Base-by-base conservation (phyloP, 768 basidiomycete species). In the Naematelia encephala region DNA sequence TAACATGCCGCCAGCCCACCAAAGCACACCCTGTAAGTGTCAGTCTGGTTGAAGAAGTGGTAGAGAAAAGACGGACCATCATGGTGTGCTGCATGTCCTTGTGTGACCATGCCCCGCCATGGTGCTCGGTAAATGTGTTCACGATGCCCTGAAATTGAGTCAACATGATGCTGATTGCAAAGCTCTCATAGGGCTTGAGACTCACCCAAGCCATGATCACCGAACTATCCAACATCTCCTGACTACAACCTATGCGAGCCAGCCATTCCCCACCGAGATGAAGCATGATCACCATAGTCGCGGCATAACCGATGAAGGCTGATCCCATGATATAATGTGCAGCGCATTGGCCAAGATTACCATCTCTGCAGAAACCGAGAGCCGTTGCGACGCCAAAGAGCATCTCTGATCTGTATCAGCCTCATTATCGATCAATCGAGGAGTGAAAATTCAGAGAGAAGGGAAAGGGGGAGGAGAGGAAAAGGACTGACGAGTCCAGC, bases 41-140 rank as follows among this genome's bases (percentile, higher is more conserved):
- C 29, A 30, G 16, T 19, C 19, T 21, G 52, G 39, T n/a, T 22
- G 5, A 34, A 30, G 10, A 28, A 47, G 44, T 4, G 19, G 42
- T 51, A 30, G 2, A 23, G 29, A 16, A 28, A 10, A 29, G 12
- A 45, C 66, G 50, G 29, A 70, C 70, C 57, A 62, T 59, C 71
- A 75, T 73, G 43, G 90, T 91, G 76, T 94, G 91, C 68, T 93
- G 91, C 89, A 92, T 88, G 75, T 94, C 92, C 75, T 94, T 92
- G 54, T 87, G 87, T 1, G 85, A 87, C 92, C 92, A 94, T 0
- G 68, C 74, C 19, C 81, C 82, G 5, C 89, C 89, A 50, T 85
- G 87, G 72, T 96, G 91, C 70, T 91, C 89, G 0, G 91, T 93
- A 73, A 94, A 93, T 0, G 91, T 93, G 66, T 96, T 94, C 57